phyloP scores from a whole-genome alignment of 352 stramenopile genomes.

The Phytophthora pluvialis region DNA sequence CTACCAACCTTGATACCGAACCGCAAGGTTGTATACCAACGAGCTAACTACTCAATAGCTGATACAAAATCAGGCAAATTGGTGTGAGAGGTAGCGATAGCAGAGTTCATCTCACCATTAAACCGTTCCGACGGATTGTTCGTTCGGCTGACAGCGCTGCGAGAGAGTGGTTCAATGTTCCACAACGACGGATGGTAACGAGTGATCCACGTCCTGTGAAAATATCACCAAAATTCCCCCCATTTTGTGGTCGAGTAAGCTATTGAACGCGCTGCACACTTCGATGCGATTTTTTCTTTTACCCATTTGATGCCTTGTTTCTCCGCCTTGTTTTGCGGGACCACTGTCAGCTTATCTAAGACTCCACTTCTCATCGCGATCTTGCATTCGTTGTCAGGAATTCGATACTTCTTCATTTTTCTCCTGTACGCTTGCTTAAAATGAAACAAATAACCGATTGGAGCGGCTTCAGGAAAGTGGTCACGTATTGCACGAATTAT shows the following conservation, averaged over 20 bases:
- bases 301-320: conserved; percentile 13
- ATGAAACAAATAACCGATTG: conserved; percentile 29
- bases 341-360: conserved; percentile 22
- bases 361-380: conserved; percentile 14
- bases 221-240: conserved; percentile 2
- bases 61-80: conserved; percentile 20
- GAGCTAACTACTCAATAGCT: conserved; percentile 16
- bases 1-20: not conserved
- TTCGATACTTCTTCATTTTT: conserved; percentile 13
- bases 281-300: not conserved
- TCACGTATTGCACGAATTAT: conserved; percentile 18
- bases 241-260: not conserved
- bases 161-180: conserved; percentile 6
- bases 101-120: conserved; percentile 27
- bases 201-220: conserved; percentile 2
- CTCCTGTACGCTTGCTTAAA: conserved; percentile 14
- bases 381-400: conserved; percentile 3
- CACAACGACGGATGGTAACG: conserved; percentile 2
- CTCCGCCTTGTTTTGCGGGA: conserved; percentile 1
- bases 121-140: conserved; percentile 35
- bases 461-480: conserved; percentile 14
- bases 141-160: not conserved
- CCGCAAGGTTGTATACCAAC: not conserved
- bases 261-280: not conserved
- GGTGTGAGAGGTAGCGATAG: conserved; percentile 13